Evolutionary conservation across 257 asterid species (phyloP).

Genomic region (Ballota nigra): DNA sequence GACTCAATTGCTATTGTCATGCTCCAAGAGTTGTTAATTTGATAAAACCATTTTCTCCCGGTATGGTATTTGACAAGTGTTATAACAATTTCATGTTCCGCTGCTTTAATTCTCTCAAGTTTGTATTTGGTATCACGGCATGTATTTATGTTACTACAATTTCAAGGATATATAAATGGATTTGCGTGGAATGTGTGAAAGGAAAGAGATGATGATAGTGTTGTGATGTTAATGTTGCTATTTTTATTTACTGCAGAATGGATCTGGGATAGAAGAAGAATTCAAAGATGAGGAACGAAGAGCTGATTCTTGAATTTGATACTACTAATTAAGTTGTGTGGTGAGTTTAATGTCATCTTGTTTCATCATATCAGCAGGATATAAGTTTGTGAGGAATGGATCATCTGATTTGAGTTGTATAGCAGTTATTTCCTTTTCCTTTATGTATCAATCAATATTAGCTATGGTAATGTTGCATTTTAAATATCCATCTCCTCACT

Average conservation of each 20-base stretch:
- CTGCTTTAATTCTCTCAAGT: background rate
- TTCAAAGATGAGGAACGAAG: conserved; percentile 25
- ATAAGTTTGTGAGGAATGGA: conserved; percentile 18
- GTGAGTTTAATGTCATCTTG: background rate
- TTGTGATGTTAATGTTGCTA: background rate
- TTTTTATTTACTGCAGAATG: conserved; percentile 48
- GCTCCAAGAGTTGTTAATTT: no score
- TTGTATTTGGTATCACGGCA: background rate
- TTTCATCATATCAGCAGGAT: background rate
- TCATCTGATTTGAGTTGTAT: conserved; percentile 13
- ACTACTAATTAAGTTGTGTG: background rate
- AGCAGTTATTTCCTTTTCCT: background rate
- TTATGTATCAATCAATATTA: background rate
- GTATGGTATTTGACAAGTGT: background rate
- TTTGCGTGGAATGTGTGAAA: background rate
- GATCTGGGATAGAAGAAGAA: conserved; percentile 24
- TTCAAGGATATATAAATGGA: background rate
- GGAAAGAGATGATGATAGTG: background rate
- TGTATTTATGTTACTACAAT: background rate
- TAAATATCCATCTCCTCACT: background rate
- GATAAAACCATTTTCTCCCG: background rate
- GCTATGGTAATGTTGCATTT: background rate
- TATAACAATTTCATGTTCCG: background rate
- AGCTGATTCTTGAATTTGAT: conserved; percentile 46
- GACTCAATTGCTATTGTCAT: no score